Base-by-base conservation (phyloP, 2,329 filamentous ascomycete species). In the Fusarium devonianum region DNA sequence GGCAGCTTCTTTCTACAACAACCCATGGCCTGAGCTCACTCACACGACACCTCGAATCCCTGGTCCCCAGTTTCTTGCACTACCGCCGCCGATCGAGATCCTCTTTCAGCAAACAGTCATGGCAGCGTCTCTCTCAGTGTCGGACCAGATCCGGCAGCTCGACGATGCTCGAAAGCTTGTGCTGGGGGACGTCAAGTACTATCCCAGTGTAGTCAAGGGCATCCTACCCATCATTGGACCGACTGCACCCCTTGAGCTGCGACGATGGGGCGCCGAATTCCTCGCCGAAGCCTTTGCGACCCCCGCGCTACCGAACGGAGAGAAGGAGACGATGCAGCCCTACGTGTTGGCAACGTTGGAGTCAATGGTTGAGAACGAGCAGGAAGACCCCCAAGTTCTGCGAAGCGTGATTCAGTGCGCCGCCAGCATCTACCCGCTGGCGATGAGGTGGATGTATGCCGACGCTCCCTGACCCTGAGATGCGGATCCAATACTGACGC, bases 201-300 rank as follows among this genome's bases (percentile, higher is more conserved):
- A 97, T 72, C 86, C 88, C 39, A 90, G 90, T 71, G 93, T 99
- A 69, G 87, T 99, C 56, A 89, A 90, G 67, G 92, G 91, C 36
- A 91, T 97, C 56, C 78, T 97, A n/a, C 92, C 92, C 46, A 92
- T 97, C 66, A 89, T 97, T 72, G 86, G 87, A 53, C 84, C 88
- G 40, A 80, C 81, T 59, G 82, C 90, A 57, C 82, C 84, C 53
- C 75, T 96, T 47, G 90, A 96, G 73, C 78, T 97, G 66, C 88
- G 92, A 73, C 81, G 92, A 87, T 99, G 94, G 94, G 94, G 93
- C 18, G 88, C 92, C 56, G 92, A 97, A 54, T 99, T 99, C 69
- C 79, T 99, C 32, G 92, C 93, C 47, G 94, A 99, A 77, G 92
- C 92, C 3, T 97, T 99, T 75, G 88, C 94, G 48, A 95, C 90